Evolutionary conservation across 2,329 filamentous ascomycete genomes (phyloP), one percentile per base, ranked within the genome.

Genomic region (Xylaria polymorpha): DNA sequence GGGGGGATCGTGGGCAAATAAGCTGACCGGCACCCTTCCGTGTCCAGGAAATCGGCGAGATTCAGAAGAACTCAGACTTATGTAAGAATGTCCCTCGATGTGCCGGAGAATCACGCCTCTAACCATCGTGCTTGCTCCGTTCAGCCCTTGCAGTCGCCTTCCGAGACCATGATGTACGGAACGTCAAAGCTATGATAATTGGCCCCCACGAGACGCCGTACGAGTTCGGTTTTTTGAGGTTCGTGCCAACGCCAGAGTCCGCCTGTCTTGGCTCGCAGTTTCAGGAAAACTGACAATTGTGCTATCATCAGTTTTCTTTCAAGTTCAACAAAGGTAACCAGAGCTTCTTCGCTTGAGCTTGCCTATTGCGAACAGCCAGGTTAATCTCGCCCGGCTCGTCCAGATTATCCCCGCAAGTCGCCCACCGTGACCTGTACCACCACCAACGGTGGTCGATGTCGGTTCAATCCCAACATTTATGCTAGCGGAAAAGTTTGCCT

Each of bases 381-480:
- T 63, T 70, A 46, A 71, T 64, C 39, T 53, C 46, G 59, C 32
- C 51, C n/a, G 35, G 6, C 44, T 53, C 50, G n/a, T 70, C 39
- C 75, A 94, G 94, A 97, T 3, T 99, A 99, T 77, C 96, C 96
- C 6, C 84, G 87, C 58, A 90, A 89, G 74, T 86, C 88, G 0
- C 89, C 89, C 1, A 72, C 74, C 15, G 89, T 91, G 32, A 88
- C 85, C 29, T 91, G 92, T 32, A 86, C 90, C 50, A 98, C 96
- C 0, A 99, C 95, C 1, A 98, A 98, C 78, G 85, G 86, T n/a
- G 95, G 95, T 12, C 86, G 91, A 68, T 94, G 91, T 77, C 90
- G 96, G 8, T 98, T 98, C 84, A 98, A 98, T 77, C 96, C 96
- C 3, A 99, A 99, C 78, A 97, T 99, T 70, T 99, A 99, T 78